A percentile compares a stretch with the other conserved stretches of the same genome.
These are phyloP conservation scores for Artemisia annua DNA, from an alignment of 129 eudicot genomes.

Conservation along the genomic window DNA sequence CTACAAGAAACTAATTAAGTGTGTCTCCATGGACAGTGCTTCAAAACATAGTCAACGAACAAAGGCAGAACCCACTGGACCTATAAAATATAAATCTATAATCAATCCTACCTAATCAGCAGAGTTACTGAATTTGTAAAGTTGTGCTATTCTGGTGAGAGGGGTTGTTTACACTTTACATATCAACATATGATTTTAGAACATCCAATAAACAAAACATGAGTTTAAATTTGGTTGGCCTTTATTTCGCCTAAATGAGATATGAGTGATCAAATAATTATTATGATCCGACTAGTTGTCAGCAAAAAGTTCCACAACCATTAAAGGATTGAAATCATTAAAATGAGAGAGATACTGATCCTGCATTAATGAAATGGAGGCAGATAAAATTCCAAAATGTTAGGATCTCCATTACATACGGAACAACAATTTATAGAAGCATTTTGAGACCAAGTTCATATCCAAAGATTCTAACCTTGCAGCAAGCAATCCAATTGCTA, in stretches of 20 bases:
- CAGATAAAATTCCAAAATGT: slow-evolving; percentile 1
- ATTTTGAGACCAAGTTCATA: slow-evolving; percentile 1
- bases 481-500: slow-evolving; percentile 54
- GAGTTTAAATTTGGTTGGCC: neutral
- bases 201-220: neutral
- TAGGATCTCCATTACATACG: neutral
- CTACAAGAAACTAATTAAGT: neutral
- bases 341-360: slow-evolving; percentile 9
- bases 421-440: slow-evolving; percentile 4
- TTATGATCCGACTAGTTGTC: slow-evolving; percentile 1
- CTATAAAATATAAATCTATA: neutral
- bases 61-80: slow-evolving; percentile 3
- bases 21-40: neutral
- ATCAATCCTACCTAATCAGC: neutral
- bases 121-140: neutral
- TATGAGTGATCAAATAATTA: slow-evolving; percentile 1
- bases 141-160: neutral
- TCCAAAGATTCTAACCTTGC: slow-evolving; percentile 48
- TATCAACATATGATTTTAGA: too few relatives aligned
- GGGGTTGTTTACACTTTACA: neutral
- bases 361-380: neutral
- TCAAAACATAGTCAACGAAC: neutral
- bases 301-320: neutral
- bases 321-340: neutral
- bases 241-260: neutral